phyloP scores from a whole-genome alignment of 2,329 filamentous ascomycete genomes.

The Cercospora sojina region DNA sequence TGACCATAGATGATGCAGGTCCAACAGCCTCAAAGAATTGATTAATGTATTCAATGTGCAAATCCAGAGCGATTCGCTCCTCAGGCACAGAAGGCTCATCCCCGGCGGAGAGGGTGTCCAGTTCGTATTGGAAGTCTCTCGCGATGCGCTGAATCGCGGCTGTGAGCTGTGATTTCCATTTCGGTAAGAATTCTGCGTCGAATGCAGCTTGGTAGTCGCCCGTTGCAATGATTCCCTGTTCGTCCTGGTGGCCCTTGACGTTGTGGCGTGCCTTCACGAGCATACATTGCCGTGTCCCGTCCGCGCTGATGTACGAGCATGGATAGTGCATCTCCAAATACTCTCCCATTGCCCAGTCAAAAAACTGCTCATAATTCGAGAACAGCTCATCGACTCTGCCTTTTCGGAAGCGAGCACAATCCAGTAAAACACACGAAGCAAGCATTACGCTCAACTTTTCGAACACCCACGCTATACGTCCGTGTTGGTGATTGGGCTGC shows the following conservation, averaged over 20 bases:
- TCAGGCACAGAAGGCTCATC: constrained; percentile 35
- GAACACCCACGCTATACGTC: constrained; percentile 43
- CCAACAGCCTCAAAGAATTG: constrained; percentile 45
- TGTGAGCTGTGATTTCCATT: constrained; percentile 34
- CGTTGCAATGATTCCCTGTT: constrained; percentile 45
- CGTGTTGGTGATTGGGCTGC: constrained; percentile 35
- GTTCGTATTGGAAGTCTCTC: constrained; percentile 36
- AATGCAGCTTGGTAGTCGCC: constrained; percentile 45
- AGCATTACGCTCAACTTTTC: constrained; percentile 49
- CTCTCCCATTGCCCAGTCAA: constrained; percentile 46
- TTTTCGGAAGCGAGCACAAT: constrained; percentile 44
- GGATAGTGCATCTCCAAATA: constrained; percentile 50
- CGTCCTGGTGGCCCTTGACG: constrained; percentile 45
- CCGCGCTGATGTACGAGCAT: constrained; percentile 43
- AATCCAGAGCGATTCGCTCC: constrained; percentile 34
- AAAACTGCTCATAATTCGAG: constrained; percentile 45
- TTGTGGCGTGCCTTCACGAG: constrained; percentile 37
- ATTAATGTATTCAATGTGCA: constrained; percentile 35
- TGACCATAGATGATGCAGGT: constrained; percentile 36
- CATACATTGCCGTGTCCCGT: constrained; percentile 36
- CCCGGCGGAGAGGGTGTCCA: constrained; percentile 32
- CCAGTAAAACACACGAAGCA: constrained; percentile 53
- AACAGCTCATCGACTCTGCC: constrained; percentile 43
- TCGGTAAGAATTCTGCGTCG: constrained; percentile 34
- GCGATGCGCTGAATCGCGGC: constrained; percentile 34